These are phyloP conservation scores for Phenoliferia sp. DNA, from an alignment of 1,284 basidiomycete genomes.

Conservation along the genomic window DNA sequence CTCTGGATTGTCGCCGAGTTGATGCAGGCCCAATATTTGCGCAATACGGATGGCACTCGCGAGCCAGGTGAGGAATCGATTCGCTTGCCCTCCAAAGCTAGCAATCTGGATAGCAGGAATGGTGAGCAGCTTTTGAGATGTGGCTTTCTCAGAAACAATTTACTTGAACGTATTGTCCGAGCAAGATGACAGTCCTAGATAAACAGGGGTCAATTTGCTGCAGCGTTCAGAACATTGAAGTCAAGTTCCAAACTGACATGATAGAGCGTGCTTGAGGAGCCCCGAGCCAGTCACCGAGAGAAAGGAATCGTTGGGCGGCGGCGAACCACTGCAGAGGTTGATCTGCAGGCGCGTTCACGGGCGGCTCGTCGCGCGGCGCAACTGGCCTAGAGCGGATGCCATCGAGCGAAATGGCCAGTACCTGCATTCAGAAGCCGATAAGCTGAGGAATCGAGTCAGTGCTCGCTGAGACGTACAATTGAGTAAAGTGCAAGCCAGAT, in stretches of 20 bases:
- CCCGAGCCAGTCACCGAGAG: constrained; percentile 18
- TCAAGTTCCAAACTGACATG: background rate
- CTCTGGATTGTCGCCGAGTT: constrained; percentile 8
- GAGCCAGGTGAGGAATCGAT: constrained; percentile 16
- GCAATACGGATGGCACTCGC: constrained; percentile 12
- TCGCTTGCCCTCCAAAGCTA: constrained; percentile 7
- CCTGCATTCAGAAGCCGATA: background rate
- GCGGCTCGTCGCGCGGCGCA: background rate
- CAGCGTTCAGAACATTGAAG: background rate
- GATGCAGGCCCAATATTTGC: constrained; percentile 25
- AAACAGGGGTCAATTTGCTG: too few species aligned
- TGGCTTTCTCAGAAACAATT: background rate
- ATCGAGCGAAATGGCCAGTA: constrained; percentile 18
- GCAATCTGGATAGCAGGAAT: background rate
- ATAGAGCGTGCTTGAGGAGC: constrained; percentile 22
- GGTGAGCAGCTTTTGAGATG: background rate
- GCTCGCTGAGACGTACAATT: constrained; percentile 10
- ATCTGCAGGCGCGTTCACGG: background rate
- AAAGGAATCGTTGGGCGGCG: constrained; percentile 14
- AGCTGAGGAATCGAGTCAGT: background rate
- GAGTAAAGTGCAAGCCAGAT: constrained; percentile 27
- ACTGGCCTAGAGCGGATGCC: constrained; percentile 11
- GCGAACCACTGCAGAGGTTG: constrained; percentile 16
- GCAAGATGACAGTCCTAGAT: constrained; percentile 5
- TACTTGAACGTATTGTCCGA: constrained; percentile 17